Evolutionary conservation across 192 early-diverging fungal genomes (phyloP).

Genomic region (Gonapodya sp.): DNA sequence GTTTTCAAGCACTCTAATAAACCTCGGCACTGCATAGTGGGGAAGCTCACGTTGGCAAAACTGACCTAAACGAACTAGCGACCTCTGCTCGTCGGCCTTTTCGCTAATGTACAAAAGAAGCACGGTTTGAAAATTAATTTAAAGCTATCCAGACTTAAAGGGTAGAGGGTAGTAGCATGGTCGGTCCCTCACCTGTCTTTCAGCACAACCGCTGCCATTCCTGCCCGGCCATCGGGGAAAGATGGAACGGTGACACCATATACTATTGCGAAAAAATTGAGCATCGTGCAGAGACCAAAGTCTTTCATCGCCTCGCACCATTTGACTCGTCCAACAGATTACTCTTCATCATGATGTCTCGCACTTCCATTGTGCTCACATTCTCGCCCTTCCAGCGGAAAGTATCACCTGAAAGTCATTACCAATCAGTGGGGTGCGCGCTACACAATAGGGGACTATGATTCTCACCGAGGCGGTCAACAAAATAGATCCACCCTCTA

Average conservation of each 20-base stretch:
- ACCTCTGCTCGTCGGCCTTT: too few relatives aligned
- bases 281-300: too few relatives aligned
- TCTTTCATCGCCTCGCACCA: not conserved
- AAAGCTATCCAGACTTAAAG: not conserved
- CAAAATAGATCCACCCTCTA: conserved; percentile 51
- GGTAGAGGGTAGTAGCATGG: too few relatives aligned
- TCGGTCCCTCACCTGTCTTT: conserved; percentile 25
- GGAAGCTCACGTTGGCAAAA: conserved; percentile 33
- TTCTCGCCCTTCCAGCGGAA: conserved; percentile 63
- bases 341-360: conserved; percentile 36
- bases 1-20: conserved; percentile 33
- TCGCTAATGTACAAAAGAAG: too few relatives aligned
- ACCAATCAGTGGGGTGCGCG: not conserved
- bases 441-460: not conserved
- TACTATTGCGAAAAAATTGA: conserved; percentile 49
- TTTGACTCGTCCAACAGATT: conserved; percentile 45
- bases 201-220: conserved; percentile 55
- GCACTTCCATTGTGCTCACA: conserved; percentile 47
- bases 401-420: conserved; percentile 45
- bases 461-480: conserved; percentile 40
- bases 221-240: conserved; percentile 50
- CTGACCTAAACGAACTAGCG: conserved; percentile 28
- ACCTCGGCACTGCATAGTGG: conserved; percentile 54
- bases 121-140: too few relatives aligned
- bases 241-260: conserved; percentile 52